Conservation (phyloP, 148 eudicot genomes). For the Cornus controversa region DNA sequence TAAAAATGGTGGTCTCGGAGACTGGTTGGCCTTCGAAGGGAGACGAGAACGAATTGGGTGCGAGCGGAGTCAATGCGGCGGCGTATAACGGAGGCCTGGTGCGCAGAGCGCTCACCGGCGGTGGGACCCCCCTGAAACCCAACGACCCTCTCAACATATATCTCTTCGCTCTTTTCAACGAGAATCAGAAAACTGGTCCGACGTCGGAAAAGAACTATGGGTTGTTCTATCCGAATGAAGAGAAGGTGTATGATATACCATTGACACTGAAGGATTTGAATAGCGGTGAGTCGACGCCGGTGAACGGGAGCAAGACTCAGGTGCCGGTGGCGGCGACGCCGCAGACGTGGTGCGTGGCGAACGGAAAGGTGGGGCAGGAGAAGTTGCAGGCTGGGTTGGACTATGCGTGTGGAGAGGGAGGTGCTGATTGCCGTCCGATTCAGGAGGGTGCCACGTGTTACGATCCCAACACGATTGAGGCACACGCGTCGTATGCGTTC, state of each 20-base stretch:
- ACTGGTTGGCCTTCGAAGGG: constrained; percentile 82
- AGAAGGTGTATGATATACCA: constrained; percentile 65
- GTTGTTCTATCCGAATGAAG: constrained; percentile 66
- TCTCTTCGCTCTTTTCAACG: constrained; percentile 79
- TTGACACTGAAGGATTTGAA: constrained; percentile 29
- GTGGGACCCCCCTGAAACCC: constrained; percentile 76
- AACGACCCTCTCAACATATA: constrained; percentile 51
- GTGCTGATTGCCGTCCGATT: constrained; percentile 85
- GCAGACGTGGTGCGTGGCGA: constrained; percentile 92
- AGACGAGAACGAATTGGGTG: constrained; percentile 60
- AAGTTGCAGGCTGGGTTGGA: constrained; percentile 65
- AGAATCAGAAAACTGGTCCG: constrained; percentile 71
- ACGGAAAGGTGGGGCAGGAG: constrained; percentile 37
- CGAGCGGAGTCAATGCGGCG: constrained; percentile 52
- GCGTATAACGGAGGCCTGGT: constrained; percentile 81
- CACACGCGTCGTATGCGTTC: constrained; percentile 91
- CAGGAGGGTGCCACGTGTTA: constrained; percentile 72
- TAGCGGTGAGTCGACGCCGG: background rate
- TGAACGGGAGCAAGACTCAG: constrained; percentile 24
- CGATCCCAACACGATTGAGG: constrained; percentile 57
- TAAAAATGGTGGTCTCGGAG: constrained; percentile 67
- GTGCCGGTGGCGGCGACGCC: constrained; percentile 29
- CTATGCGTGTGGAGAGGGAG: constrained; percentile 88
- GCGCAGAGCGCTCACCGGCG: constrained; percentile 51
- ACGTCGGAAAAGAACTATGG: constrained; percentile 81